Conservation (phyloP, 2,329 filamentous ascomycete species). For the Microsporum audouinii region DNA sequence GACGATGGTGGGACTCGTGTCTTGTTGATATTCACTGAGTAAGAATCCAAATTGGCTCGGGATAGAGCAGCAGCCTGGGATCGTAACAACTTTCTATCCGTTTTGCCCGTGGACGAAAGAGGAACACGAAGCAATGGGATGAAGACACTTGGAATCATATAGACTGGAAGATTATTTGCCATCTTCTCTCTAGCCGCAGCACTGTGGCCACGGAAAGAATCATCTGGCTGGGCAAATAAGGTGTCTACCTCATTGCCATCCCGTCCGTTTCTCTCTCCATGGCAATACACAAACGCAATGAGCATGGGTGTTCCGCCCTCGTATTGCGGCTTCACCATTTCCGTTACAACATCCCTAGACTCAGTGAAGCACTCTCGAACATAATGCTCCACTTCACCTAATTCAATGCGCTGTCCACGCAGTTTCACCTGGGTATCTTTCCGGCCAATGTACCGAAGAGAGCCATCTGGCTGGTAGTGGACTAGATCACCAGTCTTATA, state of each 20-base stretch:
- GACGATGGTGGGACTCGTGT: background rate
- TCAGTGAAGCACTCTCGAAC: conserved; percentile 24
- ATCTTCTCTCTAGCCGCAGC: background rate
- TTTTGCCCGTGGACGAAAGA: conserved; percentile 28
- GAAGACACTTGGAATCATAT: conserved; percentile 8
- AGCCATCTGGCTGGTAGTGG: conserved; percentile 19
- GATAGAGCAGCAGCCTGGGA: conserved; percentile 15
- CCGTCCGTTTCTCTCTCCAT: background rate
- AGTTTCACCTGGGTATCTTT: conserved; percentile 60
- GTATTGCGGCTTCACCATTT: conserved; percentile 3
- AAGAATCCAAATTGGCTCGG: conserved; percentile 11
- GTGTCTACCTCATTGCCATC: background rate
- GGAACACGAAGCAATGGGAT: conserved; percentile 2
- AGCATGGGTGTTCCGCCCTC: conserved; percentile 6
- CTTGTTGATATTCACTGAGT: background rate
- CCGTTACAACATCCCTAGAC: conserved; percentile 5
- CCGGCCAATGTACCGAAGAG: conserved; percentile 16
- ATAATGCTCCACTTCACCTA: conserved; percentile 72
- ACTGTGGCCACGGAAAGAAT: background rate
- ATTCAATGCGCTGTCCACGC: conserved; percentile 70
- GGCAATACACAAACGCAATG: background rate
- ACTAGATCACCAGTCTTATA: conserved; percentile 21
- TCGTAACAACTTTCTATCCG: conserved; percentile 24
- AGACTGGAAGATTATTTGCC: background rate
- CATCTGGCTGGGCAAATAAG: background rate